A percentile compares a stretch with the other conserved stretches of the same genome.
These are phyloP conservation scores for Lachnellula willkommii DNA, from an alignment of 2,329 filamentous ascomycete genomes.

Conservation along the genomic window DNA sequence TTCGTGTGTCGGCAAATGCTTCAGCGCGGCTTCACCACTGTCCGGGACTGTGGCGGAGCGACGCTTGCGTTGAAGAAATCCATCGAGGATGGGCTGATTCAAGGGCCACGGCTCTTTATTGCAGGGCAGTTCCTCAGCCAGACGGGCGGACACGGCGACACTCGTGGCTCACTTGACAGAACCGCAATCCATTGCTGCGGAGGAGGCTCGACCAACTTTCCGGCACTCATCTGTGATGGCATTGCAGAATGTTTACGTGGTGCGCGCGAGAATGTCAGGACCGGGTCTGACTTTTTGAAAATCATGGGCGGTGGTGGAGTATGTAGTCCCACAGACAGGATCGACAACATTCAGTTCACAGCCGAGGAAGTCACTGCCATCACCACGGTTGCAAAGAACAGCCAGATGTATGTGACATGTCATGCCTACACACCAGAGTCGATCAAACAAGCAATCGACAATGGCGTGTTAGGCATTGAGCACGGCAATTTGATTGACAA, in stretches of 20 bases:
- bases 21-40: conserved; percentile 50
- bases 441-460: conserved; percentile 49
- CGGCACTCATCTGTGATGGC: conserved; percentile 1
- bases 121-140: conserved; percentile 49
- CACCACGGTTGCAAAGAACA: conserved; percentile 42
- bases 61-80: conserved; percentile 50
- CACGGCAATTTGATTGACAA: conserved; percentile 59
- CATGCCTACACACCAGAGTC: conserved; percentile 52
- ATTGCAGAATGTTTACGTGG: conserved; percentile 45
- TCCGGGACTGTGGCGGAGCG: conserved; percentile 54
- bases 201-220: not conserved
- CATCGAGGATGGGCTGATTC: conserved; percentile 48
- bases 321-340: conserved; percentile 47
- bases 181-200: not conserved
- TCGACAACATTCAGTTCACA: conserved; percentile 52
- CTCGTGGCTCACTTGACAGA: conserved; percentile 37
- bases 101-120: conserved; percentile 51
- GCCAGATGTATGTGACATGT: conserved; percentile 49
- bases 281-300: conserved; percentile 56
- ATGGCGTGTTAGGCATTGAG: conserved; percentile 52
- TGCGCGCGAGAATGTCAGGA: conserved; percentile 49
- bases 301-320: conserved; percentile 57
- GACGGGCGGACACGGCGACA: conserved; percentile 53
- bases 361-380: conserved; percentile 52
- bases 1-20: conserved; percentile 47